Evolutionary conservation across 306 rosid genomes (phyloP), one percentile per base, ranked within the genome.

Genomic region (Rosa multiflora): DNA sequence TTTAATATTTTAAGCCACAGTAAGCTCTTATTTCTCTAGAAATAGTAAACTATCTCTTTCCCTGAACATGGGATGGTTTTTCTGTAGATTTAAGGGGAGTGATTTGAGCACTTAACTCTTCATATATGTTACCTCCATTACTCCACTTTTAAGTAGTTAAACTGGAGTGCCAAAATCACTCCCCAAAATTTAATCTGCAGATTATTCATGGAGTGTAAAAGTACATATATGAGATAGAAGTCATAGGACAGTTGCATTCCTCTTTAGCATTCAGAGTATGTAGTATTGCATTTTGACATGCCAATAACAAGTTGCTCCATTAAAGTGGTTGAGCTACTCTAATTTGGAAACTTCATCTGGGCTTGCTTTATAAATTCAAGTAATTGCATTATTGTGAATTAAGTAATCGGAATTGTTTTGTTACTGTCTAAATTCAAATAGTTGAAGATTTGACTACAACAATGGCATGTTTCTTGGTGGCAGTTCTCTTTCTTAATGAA

Each of bases 21-120:
- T 58, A 58, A n/a, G 63, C 8, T 10, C 58, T 55, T 53, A 44
- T 69, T 78, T 66, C 40, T 62, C 43, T 44, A 5, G 35, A 52
- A 69, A 11, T 56, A 53, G 47, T 44, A 72, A 73, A n/a, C 82
- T 79, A 51, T 49, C 63, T 10, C 46, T 48, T 66, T 40, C 56
- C 6, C 35, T 32, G 46, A 52, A n/a, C 13, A 58, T 58, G 5
- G 63, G 12, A 21, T 58, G 32, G 29, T 10, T n/a, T 58, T 21
- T 6, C 29, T 58, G n/a, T 23, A 21, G 9, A 55, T 20, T 20
- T 53, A 6, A 5, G 59, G 59, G 56, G 59, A 18, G 23, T 53
- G 10, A 53, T 5, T 53, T 55, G 23, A 20, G 66, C 15, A 59
- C 66, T 59, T 59, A 3, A 21, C 63, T 59, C 23, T 2, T 0